A percentile compares a stretch with the other conserved stretches of the same genome.
phyloP scores from a whole-genome alignment of 257 asterid genomes.

The Mentha longifolia region DNA sequence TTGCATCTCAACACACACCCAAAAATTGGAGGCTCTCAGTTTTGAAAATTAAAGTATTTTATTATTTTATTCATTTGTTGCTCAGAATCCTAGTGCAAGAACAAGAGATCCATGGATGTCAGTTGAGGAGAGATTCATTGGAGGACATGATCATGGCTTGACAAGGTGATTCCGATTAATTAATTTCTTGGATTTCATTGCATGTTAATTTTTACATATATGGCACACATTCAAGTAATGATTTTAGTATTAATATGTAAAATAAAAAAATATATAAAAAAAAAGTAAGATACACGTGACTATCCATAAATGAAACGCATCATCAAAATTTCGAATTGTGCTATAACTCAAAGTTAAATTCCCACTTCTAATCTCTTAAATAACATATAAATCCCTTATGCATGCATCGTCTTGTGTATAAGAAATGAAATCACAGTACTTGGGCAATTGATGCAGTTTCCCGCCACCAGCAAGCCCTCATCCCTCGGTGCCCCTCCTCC shows the following conservation, averaged over 20 bases:
- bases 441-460: slow-evolving; percentile 45
- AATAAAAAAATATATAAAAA: too few species aligned
- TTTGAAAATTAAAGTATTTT: background rate
- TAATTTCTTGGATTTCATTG: background rate
- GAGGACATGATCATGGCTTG: slow-evolving; percentile 38
- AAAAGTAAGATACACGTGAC: too few species aligned
- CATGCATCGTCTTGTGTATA: too few species aligned
- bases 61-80: slow-evolving; percentile 4
- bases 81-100: slow-evolving; percentile 46
- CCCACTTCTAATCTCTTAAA: too few species aligned
- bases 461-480: slow-evolving; percentile 32
- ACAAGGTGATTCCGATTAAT: slow-evolving; percentile 40
- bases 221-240: too few species aligned
- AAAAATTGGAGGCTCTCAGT: background rate
- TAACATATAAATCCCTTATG: too few species aligned
- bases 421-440: too few species aligned
- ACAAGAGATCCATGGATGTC: slow-evolving; percentile 48
- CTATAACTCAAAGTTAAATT: too few species aligned
- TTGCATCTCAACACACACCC: background rate
- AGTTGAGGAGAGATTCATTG: slow-evolving; percentile 40
- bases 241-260: too few species aligned
- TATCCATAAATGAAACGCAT: too few species aligned
- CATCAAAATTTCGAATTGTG: too few species aligned
- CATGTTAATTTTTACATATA: too few species aligned
- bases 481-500: slow-evolving; percentile 33